A percentile compares a stretch with the other conserved stretches of the same genome.
These are phyloP conservation scores for Auricularia auricula-judae DNA, from an alignment of 768 basidiomycete genomes.

Conservation along the genomic window DNA sequence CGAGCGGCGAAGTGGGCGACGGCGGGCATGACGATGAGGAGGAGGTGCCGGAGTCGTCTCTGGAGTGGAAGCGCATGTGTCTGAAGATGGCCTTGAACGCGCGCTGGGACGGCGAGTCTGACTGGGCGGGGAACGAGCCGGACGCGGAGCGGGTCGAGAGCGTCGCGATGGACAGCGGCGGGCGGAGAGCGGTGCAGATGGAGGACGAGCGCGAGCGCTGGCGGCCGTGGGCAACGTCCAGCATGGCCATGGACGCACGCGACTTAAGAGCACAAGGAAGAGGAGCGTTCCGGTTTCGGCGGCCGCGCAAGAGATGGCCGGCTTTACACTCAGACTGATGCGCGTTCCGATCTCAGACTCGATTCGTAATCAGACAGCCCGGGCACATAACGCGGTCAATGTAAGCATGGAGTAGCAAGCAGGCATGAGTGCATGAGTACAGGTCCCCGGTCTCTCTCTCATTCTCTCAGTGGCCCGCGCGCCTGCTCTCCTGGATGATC, in stretches of 20 bases:
- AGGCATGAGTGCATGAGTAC: not conserved
- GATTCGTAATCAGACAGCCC: not conserved
- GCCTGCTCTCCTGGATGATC: conserved; percentile 89
- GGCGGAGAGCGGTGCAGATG: conserved; percentile 34
- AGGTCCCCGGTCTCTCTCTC: too few species aligned
- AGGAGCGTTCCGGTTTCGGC: too few species aligned
- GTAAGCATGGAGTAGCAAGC: not conserved
- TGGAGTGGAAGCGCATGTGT: conserved; percentile 6
- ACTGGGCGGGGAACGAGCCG: conserved; percentile 16
- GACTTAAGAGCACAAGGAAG: too few species aligned
- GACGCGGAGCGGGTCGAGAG: conserved; percentile 34
- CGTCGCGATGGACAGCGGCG: conserved; percentile 38
- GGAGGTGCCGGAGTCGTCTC: conserved; percentile 6
- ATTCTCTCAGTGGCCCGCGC: conserved; percentile 38
- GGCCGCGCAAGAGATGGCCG: too few species aligned
- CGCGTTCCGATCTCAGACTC: too few species aligned
- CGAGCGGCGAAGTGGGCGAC: conserved; percentile 24
- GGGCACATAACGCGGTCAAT: not conserved
- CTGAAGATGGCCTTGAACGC: conserved; percentile 8
- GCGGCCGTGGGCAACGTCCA: conserved; percentile 27
- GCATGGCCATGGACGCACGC: conserved; percentile 14
- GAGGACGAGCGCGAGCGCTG: conserved; percentile 49
- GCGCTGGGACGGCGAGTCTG: conserved; percentile 6
- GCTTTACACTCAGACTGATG: too few species aligned
- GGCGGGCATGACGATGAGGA: conserved; percentile 29